Conservation (phyloP, 208 protist genomes). For the Crithidia bombi region DNA sequence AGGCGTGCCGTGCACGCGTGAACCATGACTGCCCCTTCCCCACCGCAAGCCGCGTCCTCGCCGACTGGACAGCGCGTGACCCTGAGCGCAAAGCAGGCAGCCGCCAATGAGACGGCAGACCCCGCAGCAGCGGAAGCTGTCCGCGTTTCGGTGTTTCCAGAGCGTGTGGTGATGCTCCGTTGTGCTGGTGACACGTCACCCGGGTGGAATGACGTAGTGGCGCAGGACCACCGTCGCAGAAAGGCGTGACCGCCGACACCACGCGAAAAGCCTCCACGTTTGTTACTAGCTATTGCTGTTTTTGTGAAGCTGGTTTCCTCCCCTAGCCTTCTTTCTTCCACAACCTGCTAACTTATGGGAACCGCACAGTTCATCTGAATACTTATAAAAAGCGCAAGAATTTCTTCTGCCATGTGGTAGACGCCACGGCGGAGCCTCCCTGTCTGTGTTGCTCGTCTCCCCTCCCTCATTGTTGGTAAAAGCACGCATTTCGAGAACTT, state of each 20-base stretch:
- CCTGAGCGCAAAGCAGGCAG: constrained; percentile 38
- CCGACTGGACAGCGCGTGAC: constrained; percentile 41
- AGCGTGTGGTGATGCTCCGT: constrained; percentile 30
- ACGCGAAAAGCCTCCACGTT: background rate
- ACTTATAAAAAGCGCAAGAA: too few species aligned
- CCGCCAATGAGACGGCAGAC: constrained; percentile 16
- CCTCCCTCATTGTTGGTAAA: too few species aligned
- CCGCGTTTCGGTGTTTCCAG: constrained; percentile 33
- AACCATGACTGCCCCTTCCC: background rate
- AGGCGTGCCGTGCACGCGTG: background rate
- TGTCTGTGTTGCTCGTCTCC: too few species aligned
- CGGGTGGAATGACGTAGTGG: constrained; percentile 42
- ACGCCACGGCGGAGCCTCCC: too few species aligned
- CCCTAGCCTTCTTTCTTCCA: too few species aligned
- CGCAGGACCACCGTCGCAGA: constrained; percentile 1
- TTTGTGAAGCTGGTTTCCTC: too few species aligned
- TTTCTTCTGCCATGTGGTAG: too few species aligned
- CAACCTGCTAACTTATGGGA: too few species aligned
- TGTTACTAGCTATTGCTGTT: constrained; percentile 9
- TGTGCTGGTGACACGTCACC: constrained; percentile 25
- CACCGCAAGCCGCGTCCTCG: background rate
- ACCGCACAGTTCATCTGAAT: too few species aligned
- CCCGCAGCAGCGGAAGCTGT: constrained; percentile 34
- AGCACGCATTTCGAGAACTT: too few species aligned
- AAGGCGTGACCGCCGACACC: background rate